Evolutionary conservation across 2,329 filamentous ascomycete species (phyloP).

Genomic region (Fusarium compactum): DNA sequence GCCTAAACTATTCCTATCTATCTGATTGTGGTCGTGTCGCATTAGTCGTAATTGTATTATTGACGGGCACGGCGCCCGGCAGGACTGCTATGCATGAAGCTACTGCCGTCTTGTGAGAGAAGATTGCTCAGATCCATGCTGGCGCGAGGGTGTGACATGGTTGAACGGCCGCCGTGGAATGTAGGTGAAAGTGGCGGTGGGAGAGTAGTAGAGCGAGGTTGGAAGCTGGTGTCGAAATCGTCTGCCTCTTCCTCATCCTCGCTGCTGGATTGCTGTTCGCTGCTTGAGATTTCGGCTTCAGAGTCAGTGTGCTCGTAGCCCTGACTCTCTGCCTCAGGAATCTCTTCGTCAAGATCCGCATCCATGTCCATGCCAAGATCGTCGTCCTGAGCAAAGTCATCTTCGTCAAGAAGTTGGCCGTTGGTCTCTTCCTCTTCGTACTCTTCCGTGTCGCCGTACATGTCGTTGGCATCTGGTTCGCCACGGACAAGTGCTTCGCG

Average conservation of each 20-base stretch:
- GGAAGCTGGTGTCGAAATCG: slow-evolving; percentile 54
- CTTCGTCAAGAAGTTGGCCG: slow-evolving; percentile 72
- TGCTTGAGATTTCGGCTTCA: slow-evolving; percentile 71
- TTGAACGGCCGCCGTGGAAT: slow-evolving; percentile 47
- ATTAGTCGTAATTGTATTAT: slow-evolving; percentile 24
- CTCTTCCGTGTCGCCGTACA: slow-evolving; percentile 67
- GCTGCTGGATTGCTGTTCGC: slow-evolving; percentile 56
- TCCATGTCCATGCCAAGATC: slow-evolving; percentile 64
- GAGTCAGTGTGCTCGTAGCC: slow-evolving; percentile 85
- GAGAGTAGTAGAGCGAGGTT: slow-evolving; percentile 52
- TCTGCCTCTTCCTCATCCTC: slow-evolving; percentile 52
- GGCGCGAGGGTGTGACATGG: slow-evolving; percentile 50
- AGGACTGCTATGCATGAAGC: slow-evolving; percentile 68
- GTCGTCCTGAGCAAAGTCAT: slow-evolving; percentile 63
- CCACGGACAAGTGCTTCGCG: slow-evolving; percentile 68
- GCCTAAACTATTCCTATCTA: slow-evolving; percentile 17
- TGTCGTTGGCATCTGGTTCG: slow-evolving; percentile 60
- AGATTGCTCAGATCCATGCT: slow-evolving; percentile 70
- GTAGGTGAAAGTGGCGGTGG: slow-evolving; percentile 56
- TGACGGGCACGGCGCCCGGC: slow-evolving; percentile 55
- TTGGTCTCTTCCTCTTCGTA: slow-evolving; percentile 67
- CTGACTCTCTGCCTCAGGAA: slow-evolving; percentile 73
- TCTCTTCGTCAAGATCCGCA: slow-evolving; percentile 77
- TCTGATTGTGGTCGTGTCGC: slow-evolving; percentile 23
- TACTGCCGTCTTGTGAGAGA: slow-evolving; percentile 69